Base-by-base conservation (phyloP, 257 asterid species). In the Solanum ossicruentum region DNA sequence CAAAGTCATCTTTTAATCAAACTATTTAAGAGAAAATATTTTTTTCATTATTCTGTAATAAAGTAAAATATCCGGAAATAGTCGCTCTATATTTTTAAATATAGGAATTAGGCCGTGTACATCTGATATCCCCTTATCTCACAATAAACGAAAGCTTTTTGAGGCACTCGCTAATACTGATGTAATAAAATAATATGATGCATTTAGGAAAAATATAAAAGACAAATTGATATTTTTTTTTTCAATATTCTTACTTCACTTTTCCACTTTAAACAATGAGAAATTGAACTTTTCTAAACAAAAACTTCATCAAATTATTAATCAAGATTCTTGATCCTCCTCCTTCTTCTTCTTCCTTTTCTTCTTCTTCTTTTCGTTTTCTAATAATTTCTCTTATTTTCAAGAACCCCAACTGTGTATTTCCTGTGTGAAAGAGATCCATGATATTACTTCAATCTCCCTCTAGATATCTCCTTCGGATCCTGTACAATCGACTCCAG, bases 361-460 rank as follows among this genome's bases (percentile, higher is more conserved):
- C 12, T 10, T 71, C 49, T 71, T 8, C n/a, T 6, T n/a, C 54
- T 10, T 26, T 26, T 43, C 8, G 1, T 8, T 43, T 43, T 43
- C 41, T 36, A 36, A 36, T 58, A 72, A 43, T 72, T 70, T 70
- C 16, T 70, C 52, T 39, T 26, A 70, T 71, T 73, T 75, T 75
- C 20, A 10, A 63, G 49, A 20, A 49, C 39, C 9, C 81, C 60
- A 65, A 16, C 18, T 77, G 43, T 16, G 49, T 26, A 51, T 26
- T 51, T 78, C 13, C 15, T 73, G 41, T 73, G 81, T 12, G 63
- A 51, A 36, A 77, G 47, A 52, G 23, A 77, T 49, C 94, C 81
- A 95, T 95, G 98, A 93, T 94, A 88, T 93, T 95, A 66, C 89
- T 95, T 88, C 99, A 93, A 88, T 94, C 98, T 7, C 94, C 92